phyloP scores from a whole-genome alignment of 1,139 yeast genomes.

The Hanseniaspora uvarum region DNA sequence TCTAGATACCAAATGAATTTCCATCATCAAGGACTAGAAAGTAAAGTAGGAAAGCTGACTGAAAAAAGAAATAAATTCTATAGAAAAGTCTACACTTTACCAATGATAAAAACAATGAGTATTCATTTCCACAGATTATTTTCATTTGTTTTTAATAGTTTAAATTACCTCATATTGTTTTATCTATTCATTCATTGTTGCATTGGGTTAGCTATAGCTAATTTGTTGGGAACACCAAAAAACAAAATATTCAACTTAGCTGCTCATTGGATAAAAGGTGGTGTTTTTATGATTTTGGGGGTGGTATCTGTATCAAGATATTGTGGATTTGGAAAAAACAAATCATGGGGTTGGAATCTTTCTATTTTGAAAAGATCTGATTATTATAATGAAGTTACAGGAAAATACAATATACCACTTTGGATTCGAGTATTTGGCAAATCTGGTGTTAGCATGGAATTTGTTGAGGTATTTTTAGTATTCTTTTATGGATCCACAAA shows the following conservation, averaged over 20 bases:
- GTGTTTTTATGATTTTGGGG: slow-evolving; percentile 72
- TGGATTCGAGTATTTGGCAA: slow-evolving; percentile 35
- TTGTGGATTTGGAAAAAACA: slow-evolving; percentile 63
- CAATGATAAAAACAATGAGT: slow-evolving; percentile 31
- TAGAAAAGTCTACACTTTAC: slow-evolving; percentile 29
- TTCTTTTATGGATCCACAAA: slow-evolving; percentile 83
- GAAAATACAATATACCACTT: slow-evolving; percentile 11
- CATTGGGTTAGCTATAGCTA: slow-evolving; percentile 69
- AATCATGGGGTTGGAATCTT: slow-evolving; percentile 90
- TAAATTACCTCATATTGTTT: slow-evolving; percentile 59
- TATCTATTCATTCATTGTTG: slow-evolving; percentile 52
- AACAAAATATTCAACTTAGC: slow-evolving; percentile 61
- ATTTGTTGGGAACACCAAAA: slow-evolving; percentile 53
- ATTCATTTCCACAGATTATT: slow-evolving; percentile 35
- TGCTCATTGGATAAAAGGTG: slow-evolving; percentile 95
- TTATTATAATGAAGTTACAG: slow-evolving; percentile 24
- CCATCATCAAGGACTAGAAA: not conserved
- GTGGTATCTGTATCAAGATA: slow-evolving; percentile 69
- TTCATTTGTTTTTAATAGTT: slow-evolving; percentile 38
- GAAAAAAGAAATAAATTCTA: slow-evolving; percentile 30
- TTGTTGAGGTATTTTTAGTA: slow-evolving; percentile 65
- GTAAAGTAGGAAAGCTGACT: not conserved
- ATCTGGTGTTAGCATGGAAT: slow-evolving; percentile 71
- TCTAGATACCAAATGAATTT: not conserved
- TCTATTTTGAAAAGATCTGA: slow-evolving; percentile 35